phyloP scores from a whole-genome alignment of 441 rosid species.

The Metrosideros polymorpha region DNA sequence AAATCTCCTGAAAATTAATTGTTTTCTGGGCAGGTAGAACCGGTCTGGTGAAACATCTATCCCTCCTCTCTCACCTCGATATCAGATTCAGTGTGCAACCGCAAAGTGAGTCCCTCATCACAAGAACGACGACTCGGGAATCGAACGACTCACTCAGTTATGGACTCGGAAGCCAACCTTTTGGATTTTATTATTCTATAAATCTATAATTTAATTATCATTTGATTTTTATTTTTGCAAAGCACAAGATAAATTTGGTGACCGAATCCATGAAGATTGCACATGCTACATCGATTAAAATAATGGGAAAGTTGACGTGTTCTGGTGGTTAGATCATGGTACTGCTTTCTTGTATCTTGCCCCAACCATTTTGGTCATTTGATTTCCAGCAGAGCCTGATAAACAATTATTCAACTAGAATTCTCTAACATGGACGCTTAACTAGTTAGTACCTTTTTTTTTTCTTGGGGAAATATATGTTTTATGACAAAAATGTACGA shows the following conservation, averaged over 20 bases:
- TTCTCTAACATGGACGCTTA: background rate
- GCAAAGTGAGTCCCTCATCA: background rate
- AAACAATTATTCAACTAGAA: background rate
- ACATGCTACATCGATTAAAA: background rate
- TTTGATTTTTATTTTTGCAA: background rate
- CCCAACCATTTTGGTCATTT: background rate
- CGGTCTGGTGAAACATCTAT: background rate
- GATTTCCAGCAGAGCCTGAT: background rate
- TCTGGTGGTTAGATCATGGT: background rate
- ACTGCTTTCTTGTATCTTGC: background rate
- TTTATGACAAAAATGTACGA: background rate
- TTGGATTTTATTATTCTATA: background rate
- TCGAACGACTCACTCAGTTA: background rate
- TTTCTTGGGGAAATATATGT: background rate
- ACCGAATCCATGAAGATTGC: background rate
- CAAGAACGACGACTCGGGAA: background rate
- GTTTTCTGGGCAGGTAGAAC: background rate
- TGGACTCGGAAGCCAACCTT: background rate
- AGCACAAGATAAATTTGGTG: background rate
- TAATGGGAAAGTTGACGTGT: background rate
- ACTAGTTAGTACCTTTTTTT: background rate
- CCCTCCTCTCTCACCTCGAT: background rate
- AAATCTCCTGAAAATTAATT: background rate
- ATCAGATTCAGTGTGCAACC: background rate
- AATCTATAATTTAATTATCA: background rate